Percentiles rank a stretch among this genome's conserved stretches.
Evolutionary conservation across 257 asterid genomes (phyloP).

Genomic region (Solanum commersonii): DNA sequence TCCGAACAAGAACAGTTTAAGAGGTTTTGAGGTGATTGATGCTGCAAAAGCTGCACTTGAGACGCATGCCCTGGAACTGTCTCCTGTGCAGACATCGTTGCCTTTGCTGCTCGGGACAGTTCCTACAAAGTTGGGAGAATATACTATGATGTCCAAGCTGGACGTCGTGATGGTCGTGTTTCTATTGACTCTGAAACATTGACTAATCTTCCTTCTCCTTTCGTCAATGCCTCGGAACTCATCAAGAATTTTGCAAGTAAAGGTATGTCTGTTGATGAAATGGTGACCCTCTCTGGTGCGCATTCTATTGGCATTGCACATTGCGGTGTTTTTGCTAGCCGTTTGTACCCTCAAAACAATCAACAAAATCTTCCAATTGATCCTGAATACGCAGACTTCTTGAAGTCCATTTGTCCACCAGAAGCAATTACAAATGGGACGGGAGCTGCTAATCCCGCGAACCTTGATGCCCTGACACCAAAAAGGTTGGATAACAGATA

Average conservation of each 20-base stretch:
- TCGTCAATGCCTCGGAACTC: no score
- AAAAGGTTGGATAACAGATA: slow-evolving; percentile 1
- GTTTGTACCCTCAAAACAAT: not conserved
- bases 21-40: no score
- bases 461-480: slow-evolving; percentile 7
- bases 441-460: not conserved
- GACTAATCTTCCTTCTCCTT: no score
- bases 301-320: slow-evolving; percentile 12
- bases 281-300: slow-evolving; percentile 12
- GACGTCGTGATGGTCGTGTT: no score
- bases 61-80: no score
- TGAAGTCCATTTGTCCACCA: slow-evolving; percentile 1
- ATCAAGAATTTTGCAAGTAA: not conserved
- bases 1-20: no score
- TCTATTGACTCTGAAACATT: no score
- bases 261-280: slow-evolving; percentile 7
- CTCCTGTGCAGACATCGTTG: no score
- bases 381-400: not conserved
- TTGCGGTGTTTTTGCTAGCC: not conserved
- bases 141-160: no score
- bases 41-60: no score
- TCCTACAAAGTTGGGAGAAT: no score
- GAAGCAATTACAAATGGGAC: not conserved
- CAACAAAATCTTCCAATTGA: slow-evolving; percentile 5
- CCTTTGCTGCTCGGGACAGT: no score